Conservation (phyloP, 495 filamentous ascomycete genomes). For the Aspergillus kassunensis region DNA sequence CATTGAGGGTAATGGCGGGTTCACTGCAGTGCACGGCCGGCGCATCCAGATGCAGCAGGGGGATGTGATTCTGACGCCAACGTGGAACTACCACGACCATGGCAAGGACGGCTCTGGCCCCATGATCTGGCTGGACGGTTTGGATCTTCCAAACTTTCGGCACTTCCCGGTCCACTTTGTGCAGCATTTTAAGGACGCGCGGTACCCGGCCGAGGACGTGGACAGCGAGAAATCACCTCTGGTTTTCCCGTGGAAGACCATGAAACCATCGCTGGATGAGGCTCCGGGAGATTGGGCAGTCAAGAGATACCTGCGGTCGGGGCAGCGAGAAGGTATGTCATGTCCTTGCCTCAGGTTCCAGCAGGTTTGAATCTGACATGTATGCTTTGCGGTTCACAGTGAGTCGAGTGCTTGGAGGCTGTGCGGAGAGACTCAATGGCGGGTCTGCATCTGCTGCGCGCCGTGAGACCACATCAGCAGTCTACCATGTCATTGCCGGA, state of each 20-base stretch:
- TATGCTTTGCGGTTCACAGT: no score
- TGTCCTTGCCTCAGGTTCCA: no score
- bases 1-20: conserved; percentile 46
- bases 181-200: conserved; percentile 34
- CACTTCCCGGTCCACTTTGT: conserved; percentile 49
- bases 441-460: conserved; percentile 21
- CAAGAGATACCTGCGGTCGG: conserved; percentile 28
- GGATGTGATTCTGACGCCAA: conserved; percentile 50
- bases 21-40: conserved; percentile 46
- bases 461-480: conserved; percentile 38
- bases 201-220: conserved; percentile 42
- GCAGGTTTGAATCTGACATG: no score
- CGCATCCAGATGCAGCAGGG: conserved; percentile 43
- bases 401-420: conserved; percentile 35
- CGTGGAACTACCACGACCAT: conserved; percentile 50
- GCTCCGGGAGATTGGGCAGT: conserved; percentile 21
- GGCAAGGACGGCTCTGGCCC: conserved; percentile 46
- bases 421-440: conserved; percentile 32
- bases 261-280: conserved; percentile 32
- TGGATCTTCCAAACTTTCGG: conserved; percentile 42
- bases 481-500: conserved; percentile 41
- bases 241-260: conserved; percentile 39
- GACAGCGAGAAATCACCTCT: conserved; percentile 32
- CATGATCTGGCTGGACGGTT: conserved; percentile 51
- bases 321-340: conserved; percentile 30